A percentile compares a stretch with the other conserved stretches of the same genome.
Conservation (phyloP, 371 early-diverging fungal genomes). For the Blastocladiella emersonii region DNA sequence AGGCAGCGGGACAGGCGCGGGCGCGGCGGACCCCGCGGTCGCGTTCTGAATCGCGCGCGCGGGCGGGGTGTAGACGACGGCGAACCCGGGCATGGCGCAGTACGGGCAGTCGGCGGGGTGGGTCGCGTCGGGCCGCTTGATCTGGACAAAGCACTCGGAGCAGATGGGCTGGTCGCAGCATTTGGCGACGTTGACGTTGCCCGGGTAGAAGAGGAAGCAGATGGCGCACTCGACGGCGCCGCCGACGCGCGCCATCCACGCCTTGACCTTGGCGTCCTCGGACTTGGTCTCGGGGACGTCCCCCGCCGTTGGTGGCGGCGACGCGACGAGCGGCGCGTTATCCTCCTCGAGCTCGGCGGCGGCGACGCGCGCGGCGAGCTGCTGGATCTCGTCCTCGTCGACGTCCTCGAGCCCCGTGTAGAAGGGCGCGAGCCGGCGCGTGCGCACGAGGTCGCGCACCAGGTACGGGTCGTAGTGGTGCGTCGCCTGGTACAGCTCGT, state of each 20-base stretch:
- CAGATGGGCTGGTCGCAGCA: slow-evolving; percentile 92
- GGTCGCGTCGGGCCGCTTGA: slow-evolving; percentile 49
- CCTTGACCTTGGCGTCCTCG: slow-evolving; percentile 8
- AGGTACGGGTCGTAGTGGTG: slow-evolving; percentile 64
- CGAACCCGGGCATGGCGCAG: slow-evolving; percentile 75
- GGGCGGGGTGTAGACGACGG: slow-evolving; percentile 53
- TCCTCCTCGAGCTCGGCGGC: slow-evolving; percentile 26
- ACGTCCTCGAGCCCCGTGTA: slow-evolving; percentile 58
- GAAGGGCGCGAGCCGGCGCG: slow-evolving; percentile 69
- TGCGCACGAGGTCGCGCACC: slow-evolving; percentile 59
- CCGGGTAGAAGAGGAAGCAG: slow-evolving; percentile 44
- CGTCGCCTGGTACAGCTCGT: slow-evolving; percentile 52
- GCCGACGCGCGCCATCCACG: slow-evolving; percentile 3
- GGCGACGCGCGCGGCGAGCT: not conserved
- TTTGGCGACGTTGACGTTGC: slow-evolving; percentile 79
- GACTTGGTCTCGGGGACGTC: slow-evolving; percentile 5
- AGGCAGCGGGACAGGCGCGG: not conserved
- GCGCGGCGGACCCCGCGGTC: not conserved
- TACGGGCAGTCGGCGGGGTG: slow-evolving; percentile 68
- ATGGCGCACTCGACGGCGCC: slow-evolving; percentile 24
- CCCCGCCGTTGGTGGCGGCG: slow-evolving; percentile 6
- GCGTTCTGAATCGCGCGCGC: too few relatives aligned
- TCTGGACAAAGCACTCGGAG: slow-evolving; percentile 88
- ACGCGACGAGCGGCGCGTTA: slow-evolving; percentile 5
- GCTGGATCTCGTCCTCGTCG: slow-evolving; percentile 12